Conservation (phyloP, 23 red algal genomes). For the Cyanidiococcus yangmingshanensis region DNA sequence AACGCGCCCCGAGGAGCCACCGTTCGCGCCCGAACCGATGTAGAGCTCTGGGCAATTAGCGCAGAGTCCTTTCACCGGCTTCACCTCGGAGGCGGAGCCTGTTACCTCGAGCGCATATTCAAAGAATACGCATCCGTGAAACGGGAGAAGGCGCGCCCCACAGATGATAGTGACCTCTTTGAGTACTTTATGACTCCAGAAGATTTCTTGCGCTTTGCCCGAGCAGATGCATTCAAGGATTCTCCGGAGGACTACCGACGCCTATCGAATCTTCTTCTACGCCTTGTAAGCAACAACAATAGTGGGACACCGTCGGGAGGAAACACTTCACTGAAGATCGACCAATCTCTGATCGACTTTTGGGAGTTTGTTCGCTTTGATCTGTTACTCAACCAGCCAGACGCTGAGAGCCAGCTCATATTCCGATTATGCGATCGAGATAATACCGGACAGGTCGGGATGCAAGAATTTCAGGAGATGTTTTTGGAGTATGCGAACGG, state of each 20-base stretch:
- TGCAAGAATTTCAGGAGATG: slow-evolving; percentile 74
- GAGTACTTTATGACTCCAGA: slow-evolving; percentile 64
- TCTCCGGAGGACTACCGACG: slow-evolving; percentile 41
- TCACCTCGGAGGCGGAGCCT: slow-evolving; percentile 67
- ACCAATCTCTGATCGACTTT: slow-evolving; percentile 67
- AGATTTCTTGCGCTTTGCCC: slow-evolving; percentile 73
- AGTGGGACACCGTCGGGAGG: neutral
- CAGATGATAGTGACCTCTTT: neutral
- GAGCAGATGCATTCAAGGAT: slow-evolving; percentile 49
- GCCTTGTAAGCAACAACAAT: slow-evolving; percentile 70
- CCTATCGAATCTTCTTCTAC: slow-evolving; percentile 48
- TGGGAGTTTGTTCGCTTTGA: slow-evolving; percentile 99
- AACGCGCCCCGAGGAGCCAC: slow-evolving; percentile 74
- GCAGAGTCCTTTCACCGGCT: slow-evolving; percentile 81
- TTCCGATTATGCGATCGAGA: slow-evolving; percentile 77
- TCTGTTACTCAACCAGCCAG: slow-evolving; percentile 86
- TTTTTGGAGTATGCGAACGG: slow-evolving; percentile 41
- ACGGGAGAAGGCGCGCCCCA: slow-evolving; percentile 16
- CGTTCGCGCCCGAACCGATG: slow-evolving; percentile 77
- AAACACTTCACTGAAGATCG: neutral
- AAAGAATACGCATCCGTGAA: slow-evolving; percentile 59
- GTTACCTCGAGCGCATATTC: slow-evolving; percentile 75
- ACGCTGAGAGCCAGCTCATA: slow-evolving; percentile 64
- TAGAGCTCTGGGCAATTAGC: slow-evolving; percentile 94
- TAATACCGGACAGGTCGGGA: slow-evolving; percentile 74